Evolutionary conservation across 2,329 filamentous ascomycete species (phyloP).

Genomic region (Colletotrichum abscissum): DNA sequence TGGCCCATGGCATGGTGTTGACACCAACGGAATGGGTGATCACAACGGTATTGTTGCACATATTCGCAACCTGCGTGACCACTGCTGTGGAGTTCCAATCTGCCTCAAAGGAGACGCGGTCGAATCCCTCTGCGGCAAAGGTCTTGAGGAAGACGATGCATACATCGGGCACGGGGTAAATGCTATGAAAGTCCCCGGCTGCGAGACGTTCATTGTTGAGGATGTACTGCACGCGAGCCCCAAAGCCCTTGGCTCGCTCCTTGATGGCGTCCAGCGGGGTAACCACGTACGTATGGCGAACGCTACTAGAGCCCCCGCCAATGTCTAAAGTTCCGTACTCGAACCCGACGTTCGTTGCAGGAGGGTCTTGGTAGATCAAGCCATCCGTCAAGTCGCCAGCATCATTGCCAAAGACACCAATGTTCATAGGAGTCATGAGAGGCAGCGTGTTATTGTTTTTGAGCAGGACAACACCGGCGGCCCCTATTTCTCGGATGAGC

Average conservation of each 20-base stretch:
- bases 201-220: slow-evolving; percentile 44
- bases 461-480: slow-evolving; percentile 69
- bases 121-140: slow-evolving; percentile 73
- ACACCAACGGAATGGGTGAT: slow-evolving; percentile 78
- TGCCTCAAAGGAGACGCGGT: slow-evolving; percentile 58
- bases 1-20: slow-evolving; percentile 64
- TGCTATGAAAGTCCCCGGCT: slow-evolving; percentile 55
- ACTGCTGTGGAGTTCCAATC: slow-evolving; percentile 66
- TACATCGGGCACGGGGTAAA: slow-evolving; percentile 63
- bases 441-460: slow-evolving; percentile 75
- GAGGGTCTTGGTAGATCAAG: slow-evolving; percentile 35
- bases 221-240: slow-evolving; percentile 51
- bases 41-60: slow-evolving; percentile 66
- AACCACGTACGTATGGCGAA: slow-evolving; percentile 63
- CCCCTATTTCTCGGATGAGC: slow-evolving; percentile 64
- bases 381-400: slow-evolving; percentile 37
- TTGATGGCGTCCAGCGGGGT: slow-evolving; percentile 65
- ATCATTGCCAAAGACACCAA: slow-evolving; percentile 22
- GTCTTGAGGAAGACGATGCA: slow-evolving; percentile 76
- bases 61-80: slow-evolving; percentile 29
- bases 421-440: slow-evolving; percentile 63
- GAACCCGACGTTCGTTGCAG: not conserved
- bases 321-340: slow-evolving; percentile 43
- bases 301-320: slow-evolving; percentile 66
- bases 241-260: slow-evolving; percentile 52